A percentile compares a stretch with the other conserved stretches of the same genome.
Conservation (phyloP, 257 asterid genomes). For the Solanum corneliomulleri region DNA sequence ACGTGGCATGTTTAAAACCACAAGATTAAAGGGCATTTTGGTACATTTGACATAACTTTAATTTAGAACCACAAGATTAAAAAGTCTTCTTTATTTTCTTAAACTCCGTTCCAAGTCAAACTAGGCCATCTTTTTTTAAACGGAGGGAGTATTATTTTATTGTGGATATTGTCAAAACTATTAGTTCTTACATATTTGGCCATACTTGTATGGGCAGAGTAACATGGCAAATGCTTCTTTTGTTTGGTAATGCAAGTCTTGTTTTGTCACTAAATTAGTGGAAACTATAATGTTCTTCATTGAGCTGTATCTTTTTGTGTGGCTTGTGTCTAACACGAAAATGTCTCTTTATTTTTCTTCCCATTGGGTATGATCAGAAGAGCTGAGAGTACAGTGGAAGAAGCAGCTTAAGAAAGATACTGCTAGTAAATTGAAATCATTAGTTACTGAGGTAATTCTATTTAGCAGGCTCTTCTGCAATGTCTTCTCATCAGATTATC, state of each 20-base stretch:
- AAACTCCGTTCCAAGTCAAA: no score
- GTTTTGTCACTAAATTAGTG: neutral
- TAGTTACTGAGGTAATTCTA: constrained; percentile 66
- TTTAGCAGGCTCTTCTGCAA: neutral
- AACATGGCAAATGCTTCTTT: neutral
- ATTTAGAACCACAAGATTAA: no score
- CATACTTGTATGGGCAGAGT: neutral
- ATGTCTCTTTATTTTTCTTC: neutral
- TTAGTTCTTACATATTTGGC: neutral
- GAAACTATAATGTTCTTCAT: neutral
- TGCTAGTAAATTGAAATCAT: constrained; percentile 72
- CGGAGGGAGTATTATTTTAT: neutral
- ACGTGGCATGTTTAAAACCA: no score
- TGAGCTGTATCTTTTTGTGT: neutral
- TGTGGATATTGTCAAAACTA: neutral
- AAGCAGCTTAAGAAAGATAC: constrained; percentile 86
- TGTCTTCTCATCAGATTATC: neutral
- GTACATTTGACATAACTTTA: no score
- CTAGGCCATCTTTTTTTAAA: no score
- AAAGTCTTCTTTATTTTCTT: no score
- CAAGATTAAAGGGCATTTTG: no score
- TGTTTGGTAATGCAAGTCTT: neutral
- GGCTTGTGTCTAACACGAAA: neutral
- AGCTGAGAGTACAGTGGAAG: constrained; percentile 82
- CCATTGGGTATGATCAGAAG: constrained; percentile 36